Base-by-base conservation (phyloP, 768 basidiomycete genomes). In the Boletus barrowsii region DNA sequence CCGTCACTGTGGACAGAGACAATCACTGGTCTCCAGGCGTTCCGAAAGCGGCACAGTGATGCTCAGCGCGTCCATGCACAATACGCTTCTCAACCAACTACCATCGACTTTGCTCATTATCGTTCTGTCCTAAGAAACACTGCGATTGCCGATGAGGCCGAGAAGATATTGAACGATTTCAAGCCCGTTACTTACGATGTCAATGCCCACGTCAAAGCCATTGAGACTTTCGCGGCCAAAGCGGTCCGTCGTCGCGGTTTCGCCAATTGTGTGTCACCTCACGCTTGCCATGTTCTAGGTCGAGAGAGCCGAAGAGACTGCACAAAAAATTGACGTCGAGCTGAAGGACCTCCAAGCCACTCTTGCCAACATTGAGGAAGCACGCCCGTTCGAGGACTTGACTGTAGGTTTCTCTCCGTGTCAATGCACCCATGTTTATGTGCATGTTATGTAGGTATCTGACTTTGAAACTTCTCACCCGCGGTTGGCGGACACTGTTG, bases 111-210 rank as follows among this genome's bases (percentile, higher is more conserved):
- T 66, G 79, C 85, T 22, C 85, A 94, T 76, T 99, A 98, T 80
- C 92, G 93, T 66, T 82, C 87, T 29, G 73, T 93, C 33, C 75
- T 99, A 59, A 96, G 93, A 82, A 98, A 98, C 78, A 86, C 90
- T 72, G 86, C 84, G 48, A 80, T 98, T 59, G 86, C 98, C 49
- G 88, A 92, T 64, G 90, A 97, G 72, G 90, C 89, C 11, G 95
- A 98, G 80, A 95, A 93, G 76, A 72, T 88, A 49, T 71, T 97
- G 64, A 85, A 79, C 56, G 83, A 83, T 33, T 98, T 97, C 81
- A 97, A 96, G 76, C 92, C 97, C 35, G 87, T 93, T 49, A 88
- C 91, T 3, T 98, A 98, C 74, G 96, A 99, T 68, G 89, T 94
- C 54, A 75, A 73, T 63, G 79, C 90, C 50, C 91, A 95, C 73